These are phyloP conservation scores for Aspergillus oerlinghausenensis DNA, from an alignment of 2,329 filamentous ascomycete genomes.

Conservation along the genomic window DNA sequence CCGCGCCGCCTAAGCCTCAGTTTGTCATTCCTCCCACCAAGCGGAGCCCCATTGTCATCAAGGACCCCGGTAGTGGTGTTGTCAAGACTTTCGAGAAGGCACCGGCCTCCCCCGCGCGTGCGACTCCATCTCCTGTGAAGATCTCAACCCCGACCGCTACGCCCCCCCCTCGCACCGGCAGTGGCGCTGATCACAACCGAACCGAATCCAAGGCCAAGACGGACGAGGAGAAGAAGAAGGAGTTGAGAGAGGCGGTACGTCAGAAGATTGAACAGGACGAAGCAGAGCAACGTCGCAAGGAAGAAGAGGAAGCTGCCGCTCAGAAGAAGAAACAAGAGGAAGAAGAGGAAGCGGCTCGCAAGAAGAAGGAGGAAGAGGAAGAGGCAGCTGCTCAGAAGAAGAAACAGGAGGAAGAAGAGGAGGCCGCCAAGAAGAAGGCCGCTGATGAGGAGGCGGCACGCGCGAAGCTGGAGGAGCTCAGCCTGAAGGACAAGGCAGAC, in stretches of 20 bases:
- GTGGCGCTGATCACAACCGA: slow-evolving; percentile 62
- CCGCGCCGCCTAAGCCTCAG: slow-evolving; percentile 57
- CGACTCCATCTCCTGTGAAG: slow-evolving; percentile 55
- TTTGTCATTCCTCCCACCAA: slow-evolving; percentile 61
- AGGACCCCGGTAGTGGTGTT: slow-evolving; percentile 73
- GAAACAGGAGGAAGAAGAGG: slow-evolving; percentile 24
- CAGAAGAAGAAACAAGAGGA: slow-evolving; percentile 25
- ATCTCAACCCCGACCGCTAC: slow-evolving; percentile 69
- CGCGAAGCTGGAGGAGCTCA: slow-evolving; percentile 20
- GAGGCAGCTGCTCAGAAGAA: slow-evolving; percentile 12
- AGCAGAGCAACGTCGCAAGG: slow-evolving; percentile 44
- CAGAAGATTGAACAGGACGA: slow-evolving; percentile 56
- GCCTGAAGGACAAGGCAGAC: slow-evolving; percentile 38
- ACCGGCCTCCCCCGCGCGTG: slow-evolving; percentile 56
- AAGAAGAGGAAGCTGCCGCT: slow-evolving; percentile 42
- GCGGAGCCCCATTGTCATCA: slow-evolving; percentile 77
- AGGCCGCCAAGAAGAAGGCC: slow-evolving; percentile 26
- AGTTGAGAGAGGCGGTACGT: slow-evolving; percentile 57
- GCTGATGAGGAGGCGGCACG: slow-evolving; percentile 20
- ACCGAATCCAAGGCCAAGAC: slow-evolving; percentile 72
- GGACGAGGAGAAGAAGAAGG: slow-evolving; percentile 74
- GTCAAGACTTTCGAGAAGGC: slow-evolving; percentile 67
- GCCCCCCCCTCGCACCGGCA: slow-evolving; percentile 71
- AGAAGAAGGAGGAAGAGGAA: slow-evolving; percentile 25
- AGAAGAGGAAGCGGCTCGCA: slow-evolving; percentile 27